Evolutionary conservation across 2,329 filamentous ascomycete species (phyloP), one percentile per base, ranked within the genome.

Genomic region (Periconia sp.): DNA sequence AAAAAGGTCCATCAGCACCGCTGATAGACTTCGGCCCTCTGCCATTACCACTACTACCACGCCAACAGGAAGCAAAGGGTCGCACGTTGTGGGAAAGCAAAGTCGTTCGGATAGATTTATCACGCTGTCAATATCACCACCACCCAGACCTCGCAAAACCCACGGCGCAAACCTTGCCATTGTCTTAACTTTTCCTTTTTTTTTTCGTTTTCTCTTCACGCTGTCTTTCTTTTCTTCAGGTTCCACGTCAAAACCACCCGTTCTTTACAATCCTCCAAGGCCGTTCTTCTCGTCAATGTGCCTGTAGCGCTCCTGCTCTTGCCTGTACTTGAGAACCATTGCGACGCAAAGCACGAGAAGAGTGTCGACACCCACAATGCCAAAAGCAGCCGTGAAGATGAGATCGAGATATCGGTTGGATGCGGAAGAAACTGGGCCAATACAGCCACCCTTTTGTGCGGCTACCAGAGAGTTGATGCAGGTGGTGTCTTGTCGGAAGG

Each of bases 361-460:
- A 41, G 82, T 82, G 67, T 92, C 86, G 74, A 63, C 71, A 77
- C 85, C 89, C 56, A 92, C 89, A 71, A 93, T 85, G 57, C 89
- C 90, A 70, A 94, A 94, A 50, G 89, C 80, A 20, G 85, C 85
- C 1, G 90, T 94, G 73, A 93, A 94, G 68, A 93, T 85, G 52
- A 85, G 76, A 74, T 92, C 89, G 59, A 93, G 77, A 66, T 88
- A 89, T 53, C 78, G 76, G 73, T 91, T 92, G 54, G 86, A 82
- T 64, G 88, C 91, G 50, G 77, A 82, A 20, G 83, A 82, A 62
- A 94, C 85, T 1, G 86, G 81, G 1, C 81, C 79, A 15, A 88
- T 82, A 70, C 90, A 94, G 9, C 89, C 89, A 52, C 82, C 80
- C 68, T 87, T 82, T 35, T 89, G 80, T 14, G 87, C 86, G 1